These are phyloP conservation scores for Endotrypanum monterogeii DNA, from an alignment of 208 protist genomes.

Conservation along the genomic window DNA sequence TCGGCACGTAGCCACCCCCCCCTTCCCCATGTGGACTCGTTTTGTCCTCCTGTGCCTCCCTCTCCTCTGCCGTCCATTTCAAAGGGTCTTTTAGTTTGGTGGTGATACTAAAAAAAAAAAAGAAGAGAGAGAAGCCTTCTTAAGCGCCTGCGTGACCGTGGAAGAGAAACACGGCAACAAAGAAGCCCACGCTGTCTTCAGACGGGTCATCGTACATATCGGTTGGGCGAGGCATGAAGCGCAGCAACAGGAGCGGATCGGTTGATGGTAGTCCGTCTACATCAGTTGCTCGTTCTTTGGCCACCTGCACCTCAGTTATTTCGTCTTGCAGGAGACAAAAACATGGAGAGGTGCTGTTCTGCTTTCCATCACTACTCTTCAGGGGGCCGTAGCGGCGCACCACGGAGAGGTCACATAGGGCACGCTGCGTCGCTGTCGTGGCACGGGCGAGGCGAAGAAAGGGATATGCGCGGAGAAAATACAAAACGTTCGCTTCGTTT, in stretches of 20 bases:
- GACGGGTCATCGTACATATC: slow-evolving; percentile 5
- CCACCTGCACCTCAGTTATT: slow-evolving; percentile 30
- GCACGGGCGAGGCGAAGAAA: slow-evolving; percentile 45
- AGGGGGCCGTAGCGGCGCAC: slow-evolving; percentile 7
- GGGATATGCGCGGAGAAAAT: slow-evolving; percentile 47
- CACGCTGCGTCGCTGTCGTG: slow-evolving; percentile 27
- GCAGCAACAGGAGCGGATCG: slow-evolving; percentile 44
- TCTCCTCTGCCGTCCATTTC: not conserved
- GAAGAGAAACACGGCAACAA: slow-evolving; percentile 61
- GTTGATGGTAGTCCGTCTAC: not conserved
- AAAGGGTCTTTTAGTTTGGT: not conserved
- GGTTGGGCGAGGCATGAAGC: slow-evolving; percentile 46
- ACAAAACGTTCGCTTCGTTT: slow-evolving; percentile 80
- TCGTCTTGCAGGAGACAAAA: slow-evolving; percentile 28
- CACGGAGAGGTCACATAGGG: slow-evolving; percentile 29
- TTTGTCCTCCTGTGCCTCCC: not conserved
- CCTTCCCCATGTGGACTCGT: not conserved
- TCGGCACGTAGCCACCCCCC: slow-evolving; percentile 1
- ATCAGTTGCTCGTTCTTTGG: slow-evolving; percentile 20
- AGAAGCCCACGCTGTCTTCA: slow-evolving; percentile 66
- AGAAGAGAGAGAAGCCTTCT: not conserved
- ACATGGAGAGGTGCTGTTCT: slow-evolving; percentile 5
- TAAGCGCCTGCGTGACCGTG: slow-evolving; percentile 2
- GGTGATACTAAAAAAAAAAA: not conserved
- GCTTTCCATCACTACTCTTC: not conserved